These are phyloP conservation scores for Penicillium angulare DNA, from an alignment of 495 filamentous ascomycete species.

Conservation along the genomic window DNA sequence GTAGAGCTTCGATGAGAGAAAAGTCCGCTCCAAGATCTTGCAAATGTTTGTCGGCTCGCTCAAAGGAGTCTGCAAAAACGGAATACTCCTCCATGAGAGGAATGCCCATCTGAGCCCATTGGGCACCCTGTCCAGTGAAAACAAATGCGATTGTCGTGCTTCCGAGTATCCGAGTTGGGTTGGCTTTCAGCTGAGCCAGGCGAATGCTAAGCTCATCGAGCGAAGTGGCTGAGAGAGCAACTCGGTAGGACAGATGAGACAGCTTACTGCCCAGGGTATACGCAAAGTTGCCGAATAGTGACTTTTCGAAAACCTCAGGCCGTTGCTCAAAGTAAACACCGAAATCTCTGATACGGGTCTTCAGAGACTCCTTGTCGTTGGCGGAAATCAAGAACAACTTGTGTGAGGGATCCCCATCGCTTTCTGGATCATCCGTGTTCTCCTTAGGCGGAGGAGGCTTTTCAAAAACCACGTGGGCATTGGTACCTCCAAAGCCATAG, in stretches of 20 bases:
- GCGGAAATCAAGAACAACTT: slow-evolving; percentile 30
- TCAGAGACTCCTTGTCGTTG: slow-evolving; percentile 30
- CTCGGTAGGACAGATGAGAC: slow-evolving; percentile 26
- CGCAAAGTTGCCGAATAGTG: slow-evolving; percentile 28
- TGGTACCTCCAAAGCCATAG: slow-evolving; percentile 65
- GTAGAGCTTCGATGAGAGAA: slow-evolving; percentile 16
- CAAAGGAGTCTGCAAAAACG: slow-evolving; percentile 21
- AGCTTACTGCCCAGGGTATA: slow-evolving; percentile 28
- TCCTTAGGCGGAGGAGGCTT: slow-evolving; percentile 15
- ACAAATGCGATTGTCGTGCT: slow-evolving; percentile 24
- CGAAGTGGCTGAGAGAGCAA: slow-evolving; percentile 23
- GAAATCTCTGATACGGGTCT: slow-evolving; percentile 22
- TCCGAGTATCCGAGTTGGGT: slow-evolving; percentile 19
- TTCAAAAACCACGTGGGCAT: slow-evolving; percentile 56
- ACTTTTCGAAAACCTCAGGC: slow-evolving; percentile 31
- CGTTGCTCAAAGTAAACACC: slow-evolving; percentile 32
- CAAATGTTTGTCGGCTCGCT: slow-evolving; percentile 15
- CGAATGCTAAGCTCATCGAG: slow-evolving; percentile 24
- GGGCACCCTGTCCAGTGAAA: slow-evolving; percentile 45
- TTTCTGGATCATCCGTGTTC: slow-evolving; percentile 10
- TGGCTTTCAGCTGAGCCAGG: slow-evolving; percentile 24
- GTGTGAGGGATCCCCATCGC: slow-evolving; percentile 21
- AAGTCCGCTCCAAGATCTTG: slow-evolving; percentile 21
- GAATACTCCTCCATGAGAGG: slow-evolving; percentile 26
- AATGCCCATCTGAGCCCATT: slow-evolving; percentile 39